Base-by-base conservation (phyloP, 768 basidiomycete species). In the Serpula lacrymans region DNA sequence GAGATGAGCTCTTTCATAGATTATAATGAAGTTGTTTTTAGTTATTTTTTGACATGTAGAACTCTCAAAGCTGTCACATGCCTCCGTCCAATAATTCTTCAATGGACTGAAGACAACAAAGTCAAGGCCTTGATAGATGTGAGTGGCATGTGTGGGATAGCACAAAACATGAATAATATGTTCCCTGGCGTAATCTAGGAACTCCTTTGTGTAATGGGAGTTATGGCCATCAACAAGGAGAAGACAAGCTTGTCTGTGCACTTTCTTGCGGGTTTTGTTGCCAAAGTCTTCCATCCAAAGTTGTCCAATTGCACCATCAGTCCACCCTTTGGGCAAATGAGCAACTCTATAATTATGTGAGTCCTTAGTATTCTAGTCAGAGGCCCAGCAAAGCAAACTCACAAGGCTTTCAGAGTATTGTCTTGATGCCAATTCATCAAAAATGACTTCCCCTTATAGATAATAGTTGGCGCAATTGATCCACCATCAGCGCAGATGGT, bases 251-350 rank as follows among this genome's bases (percentile, higher is more conserved):
- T 50, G 31, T 5, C 62, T 63, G 13, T 31, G 41, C 2, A 61
- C 61, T 43, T 70, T 70, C 9, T 45, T 53, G 8, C 47, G 33
- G 13, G 71, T 76, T 27, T 61, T 48, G n/a, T 43, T 34, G 27
- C 74, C 62, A 42, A 73, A 76, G 14, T 63, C 42, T 44, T 70
- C 55, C 20, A 72, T 60, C 55, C 61, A 72, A 9, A 52, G 51
- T 7, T 56, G 36, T 6, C 64, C 64, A 34, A 73, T 62, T 37
- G 64, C 60, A 2, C 58, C 55, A 44, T 68, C 53, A 3, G 63
- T 67, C 53, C 60, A 71, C 13, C 71, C 67, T 29, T 67, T 67
- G 37, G 53, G 37, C 6, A 59, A 61, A 30, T 62, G 55, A 8
- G 55, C 57, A 37, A 69, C 34, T 13, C 63, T 65, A 27, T n/a